A percentile compares a stretch with the other conserved stretches of the same genome.
Evolutionary conservation across 1,284 basidiomycete genomes (phyloP).

Genomic region (Clitocybe nebularis): DNA sequence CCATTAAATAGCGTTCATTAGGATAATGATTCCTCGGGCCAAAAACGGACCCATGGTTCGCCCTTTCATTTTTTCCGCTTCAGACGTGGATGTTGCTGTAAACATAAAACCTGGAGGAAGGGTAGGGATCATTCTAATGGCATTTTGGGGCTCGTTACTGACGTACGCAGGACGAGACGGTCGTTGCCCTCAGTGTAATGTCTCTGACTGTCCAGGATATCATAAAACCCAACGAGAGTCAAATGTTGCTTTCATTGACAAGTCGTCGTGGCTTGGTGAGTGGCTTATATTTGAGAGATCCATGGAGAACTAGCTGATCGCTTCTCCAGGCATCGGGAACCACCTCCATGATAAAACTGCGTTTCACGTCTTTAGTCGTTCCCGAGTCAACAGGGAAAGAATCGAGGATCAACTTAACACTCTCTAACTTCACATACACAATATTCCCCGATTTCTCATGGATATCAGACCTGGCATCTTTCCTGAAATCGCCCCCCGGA

Average conservation of each 20-base stretch:
- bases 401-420: slow-evolving; percentile 63
- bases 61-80: slow-evolving; percentile 58
- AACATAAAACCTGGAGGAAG: slow-evolving; percentile 69
- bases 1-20: slow-evolving; percentile 28
- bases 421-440: slow-evolving; percentile 66
- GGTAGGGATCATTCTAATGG: slow-evolving; percentile 35
- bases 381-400: slow-evolving; percentile 75
- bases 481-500: slow-evolving; percentile 84
- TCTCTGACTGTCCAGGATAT: slow-evolving; percentile 55
- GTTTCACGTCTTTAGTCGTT: slow-evolving; percentile 64
- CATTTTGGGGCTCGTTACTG: slow-evolving; percentile 2
- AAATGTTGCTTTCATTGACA: slow-evolving; percentile 48
- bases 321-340: slow-evolving; percentile 37
- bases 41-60: slow-evolving; percentile 18
- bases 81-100: slow-evolving; percentile 61
- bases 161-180: slow-evolving; percentile 60
- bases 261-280: slow-evolving; percentile 53
- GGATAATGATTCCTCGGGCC: slow-evolving; percentile 30
- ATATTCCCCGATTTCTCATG: slow-evolving; percentile 64
- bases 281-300: slow-evolving; percentile 7
- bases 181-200: slow-evolving; percentile 59
- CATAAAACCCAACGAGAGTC: slow-evolving; percentile 28
- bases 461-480: slow-evolving; percentile 59
- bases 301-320: neutral
- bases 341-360: slow-evolving; percentile 58